Conservation (phyloP, 1,139 yeast species). For the Sugiyamaella neomexicana region DNA sequence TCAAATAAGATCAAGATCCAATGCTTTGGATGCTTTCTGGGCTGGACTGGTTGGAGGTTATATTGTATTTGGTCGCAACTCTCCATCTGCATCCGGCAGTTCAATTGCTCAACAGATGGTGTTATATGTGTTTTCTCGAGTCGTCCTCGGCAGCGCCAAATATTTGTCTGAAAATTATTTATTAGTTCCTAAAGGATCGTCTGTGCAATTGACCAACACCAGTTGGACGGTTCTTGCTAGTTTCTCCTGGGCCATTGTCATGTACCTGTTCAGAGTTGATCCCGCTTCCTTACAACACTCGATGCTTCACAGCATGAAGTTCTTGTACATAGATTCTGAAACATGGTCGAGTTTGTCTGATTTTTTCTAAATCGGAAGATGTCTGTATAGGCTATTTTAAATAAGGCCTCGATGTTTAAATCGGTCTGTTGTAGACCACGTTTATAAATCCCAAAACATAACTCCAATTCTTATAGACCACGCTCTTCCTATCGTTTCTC, state of each 20-base stretch:
- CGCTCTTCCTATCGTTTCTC: no score
- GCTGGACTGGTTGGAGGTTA: constrained; percentile 69
- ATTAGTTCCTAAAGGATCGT: constrained; percentile 12
- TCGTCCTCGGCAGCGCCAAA: constrained; percentile 55
- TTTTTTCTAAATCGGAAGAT: constrained; percentile 26
- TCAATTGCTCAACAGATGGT: constrained; percentile 54
- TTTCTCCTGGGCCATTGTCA: constrained; percentile 73
- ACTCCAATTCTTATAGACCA: no score
- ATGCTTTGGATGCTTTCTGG: constrained; percentile 49
- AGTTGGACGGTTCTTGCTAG: constrained; percentile 70
- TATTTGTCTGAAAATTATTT: constrained; percentile 18
- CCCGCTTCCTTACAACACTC: constrained; percentile 66
- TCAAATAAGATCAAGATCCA: constrained; percentile 29
- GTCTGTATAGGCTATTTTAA: no score
- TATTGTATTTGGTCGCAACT: constrained; percentile 61
- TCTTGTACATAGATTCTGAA: constrained; percentile 57
- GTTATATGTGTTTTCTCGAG: constrained; percentile 61
- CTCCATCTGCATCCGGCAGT: constrained; percentile 34
- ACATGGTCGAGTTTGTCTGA: constrained; percentile 39
- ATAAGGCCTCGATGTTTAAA: no score
- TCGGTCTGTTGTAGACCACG: neutral
- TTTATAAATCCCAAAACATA: no score
- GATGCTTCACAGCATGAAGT: constrained; percentile 69
- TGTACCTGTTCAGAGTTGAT: constrained; percentile 67
- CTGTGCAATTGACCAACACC: constrained; percentile 31